A percentile compares a stretch with the other conserved stretches of the same genome.
These are phyloP conservation scores for Dissophora ornata DNA, from an alignment of 192 early-diverging fungal species.

Conservation along the genomic window DNA sequence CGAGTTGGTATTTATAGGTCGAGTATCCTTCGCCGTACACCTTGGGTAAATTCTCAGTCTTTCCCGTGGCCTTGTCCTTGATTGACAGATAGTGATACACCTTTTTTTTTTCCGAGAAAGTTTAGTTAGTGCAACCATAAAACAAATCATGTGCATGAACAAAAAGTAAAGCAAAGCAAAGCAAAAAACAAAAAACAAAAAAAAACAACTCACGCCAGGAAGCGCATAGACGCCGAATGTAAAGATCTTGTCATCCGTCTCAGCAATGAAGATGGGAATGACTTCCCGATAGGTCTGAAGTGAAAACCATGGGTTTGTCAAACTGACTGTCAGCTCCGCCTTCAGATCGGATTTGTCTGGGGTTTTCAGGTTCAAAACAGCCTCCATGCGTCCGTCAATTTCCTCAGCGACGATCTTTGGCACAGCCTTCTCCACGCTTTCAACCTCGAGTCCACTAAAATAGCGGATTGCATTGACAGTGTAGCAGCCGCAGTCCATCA, in stretches of 20 bases:
- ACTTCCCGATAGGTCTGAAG: slow-evolving; percentile 18
- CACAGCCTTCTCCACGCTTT: slow-evolving; percentile 18
- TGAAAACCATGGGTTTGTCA: slow-evolving; percentile 34
- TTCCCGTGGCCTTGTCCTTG: slow-evolving; percentile 50
- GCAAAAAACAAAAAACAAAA: too few relatives aligned
- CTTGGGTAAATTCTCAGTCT: slow-evolving; percentile 29
- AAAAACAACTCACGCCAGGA: slow-evolving; percentile 22
- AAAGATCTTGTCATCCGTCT: slow-evolving; percentile 51
- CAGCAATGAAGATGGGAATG: slow-evolving; percentile 13
- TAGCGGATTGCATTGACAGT: slow-evolving; percentile 44
- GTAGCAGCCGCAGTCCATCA: slow-evolving; percentile 54
- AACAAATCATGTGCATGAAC: too few relatives aligned
- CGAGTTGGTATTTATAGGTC: slow-evolving; percentile 49
- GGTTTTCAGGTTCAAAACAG: slow-evolving; percentile 17
- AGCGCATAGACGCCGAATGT: slow-evolving; percentile 37
- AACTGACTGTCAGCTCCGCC: slow-evolving; percentile 16
- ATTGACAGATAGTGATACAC: slow-evolving; percentile 46
- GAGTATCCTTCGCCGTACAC: slow-evolving; percentile 31
- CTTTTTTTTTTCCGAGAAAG: neutral
- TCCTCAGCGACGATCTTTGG: slow-evolving; percentile 21
- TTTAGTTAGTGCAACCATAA: too few relatives aligned
- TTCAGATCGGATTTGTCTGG: neutral
- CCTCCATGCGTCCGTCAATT: slow-evolving; percentile 44
- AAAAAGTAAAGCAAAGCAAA: too few relatives aligned
- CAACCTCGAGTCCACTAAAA: slow-evolving; percentile 41